phyloP scores from a whole-genome alignment of 805 yeast genomes.

The Scheffersomyces spartinae region DNA sequence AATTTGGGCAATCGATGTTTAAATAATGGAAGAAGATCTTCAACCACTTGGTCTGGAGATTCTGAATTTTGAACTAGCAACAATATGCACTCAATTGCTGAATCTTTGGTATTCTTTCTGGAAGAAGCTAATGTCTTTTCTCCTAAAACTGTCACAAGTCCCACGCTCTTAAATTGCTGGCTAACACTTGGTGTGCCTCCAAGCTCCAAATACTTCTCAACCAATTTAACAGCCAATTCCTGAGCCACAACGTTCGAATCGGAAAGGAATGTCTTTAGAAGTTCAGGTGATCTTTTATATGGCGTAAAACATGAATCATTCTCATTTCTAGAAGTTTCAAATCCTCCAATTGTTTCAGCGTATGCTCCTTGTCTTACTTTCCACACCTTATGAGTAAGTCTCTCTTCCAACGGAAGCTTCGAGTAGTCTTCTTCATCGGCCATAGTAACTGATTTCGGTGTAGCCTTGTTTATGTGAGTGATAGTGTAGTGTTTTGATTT shows the following conservation, averaged over 20 bases:
- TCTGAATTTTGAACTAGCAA: constrained; percentile 51
- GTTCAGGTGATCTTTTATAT: constrained; percentile 40
- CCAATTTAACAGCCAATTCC: constrained; percentile 59
- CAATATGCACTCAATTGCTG: constrained; percentile 50
- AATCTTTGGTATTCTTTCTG: constrained; percentile 62
- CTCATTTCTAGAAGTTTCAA: constrained; percentile 42
- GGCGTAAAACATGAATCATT: constrained; percentile 43
- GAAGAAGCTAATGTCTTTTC: constrained; percentile 77
- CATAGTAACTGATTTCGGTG: constrained; percentile 8
- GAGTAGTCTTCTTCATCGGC: constrained; percentile 47
- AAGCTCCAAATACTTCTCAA: constrained; percentile 42
- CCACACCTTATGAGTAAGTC: constrained; percentile 68
- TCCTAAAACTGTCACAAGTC: constrained; percentile 40
- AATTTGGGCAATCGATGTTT: constrained; percentile 64
- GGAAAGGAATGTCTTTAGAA: constrained; percentile 45
- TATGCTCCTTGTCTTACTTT: constrained; percentile 77
- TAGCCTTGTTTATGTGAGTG: background rate
- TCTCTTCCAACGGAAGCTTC: constrained; percentile 51
- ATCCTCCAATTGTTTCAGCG: constrained; percentile 45
- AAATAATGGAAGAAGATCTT: constrained; percentile 51
- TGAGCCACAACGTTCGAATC: constrained; percentile 90
- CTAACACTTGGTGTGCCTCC: constrained; percentile 37
- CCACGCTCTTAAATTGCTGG: constrained; percentile 25
- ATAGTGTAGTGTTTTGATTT: too few species aligned
- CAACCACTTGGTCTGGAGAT: constrained; percentile 54